phyloP scores from a whole-genome alignment of 805 yeast genomes.

The Lipomyces orientalis region DNA sequence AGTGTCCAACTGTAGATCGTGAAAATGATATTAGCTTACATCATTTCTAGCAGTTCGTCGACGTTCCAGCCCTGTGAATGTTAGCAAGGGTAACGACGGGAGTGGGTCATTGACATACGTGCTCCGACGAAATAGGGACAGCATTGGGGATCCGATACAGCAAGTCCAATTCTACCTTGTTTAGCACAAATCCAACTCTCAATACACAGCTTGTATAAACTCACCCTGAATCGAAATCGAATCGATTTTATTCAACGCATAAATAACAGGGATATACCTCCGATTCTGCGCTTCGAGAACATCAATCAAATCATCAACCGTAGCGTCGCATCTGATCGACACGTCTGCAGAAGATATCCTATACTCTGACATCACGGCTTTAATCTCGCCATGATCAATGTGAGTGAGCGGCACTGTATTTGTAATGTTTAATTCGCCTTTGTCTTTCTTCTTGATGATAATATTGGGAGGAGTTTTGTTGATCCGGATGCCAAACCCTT shows the following conservation, averaged over 20 bases:
- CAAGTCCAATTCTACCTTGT: constrained; percentile 72
- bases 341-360: constrained; percentile 95
- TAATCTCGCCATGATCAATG: constrained; percentile 88
- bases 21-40: constrained; percentile 49
- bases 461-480: constrained; percentile 93
- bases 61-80: constrained; percentile 78
- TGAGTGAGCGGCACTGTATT: constrained; percentile 92
- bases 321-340: constrained; percentile 96
- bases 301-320: constrained; percentile 95
- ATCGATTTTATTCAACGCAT: constrained; percentile 94
- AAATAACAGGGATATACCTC: constrained; percentile 92
- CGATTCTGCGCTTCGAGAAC: constrained; percentile 88
- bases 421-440: constrained; percentile 94
- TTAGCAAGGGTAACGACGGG: not conserved
- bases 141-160: constrained; percentile 94
- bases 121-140: constrained; percentile 93
- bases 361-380: constrained; percentile 96
- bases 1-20: not conserved
- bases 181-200: not conserved
- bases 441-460: constrained; percentile 86
- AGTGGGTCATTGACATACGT: constrained; percentile 42
- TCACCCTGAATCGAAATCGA: constrained; percentile 77
- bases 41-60: constrained; percentile 88
- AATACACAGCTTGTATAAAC: not conserved
- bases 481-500: constrained; percentile 95